Conservation (phyloP, 805 yeast genomes). For the Saccharomycopsis sp. region DNA sequence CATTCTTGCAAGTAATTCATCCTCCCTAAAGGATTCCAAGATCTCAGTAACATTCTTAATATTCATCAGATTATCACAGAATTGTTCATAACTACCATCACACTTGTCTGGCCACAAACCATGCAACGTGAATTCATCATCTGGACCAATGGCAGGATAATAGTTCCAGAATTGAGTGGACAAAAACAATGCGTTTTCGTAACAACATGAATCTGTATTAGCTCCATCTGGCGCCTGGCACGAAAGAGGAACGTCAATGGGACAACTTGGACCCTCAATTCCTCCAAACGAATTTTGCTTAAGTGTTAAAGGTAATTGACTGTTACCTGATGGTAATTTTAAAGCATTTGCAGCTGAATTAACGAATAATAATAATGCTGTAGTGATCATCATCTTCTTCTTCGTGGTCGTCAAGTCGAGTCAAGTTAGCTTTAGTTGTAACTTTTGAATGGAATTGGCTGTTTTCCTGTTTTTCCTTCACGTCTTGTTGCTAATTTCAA, state of each 20-base stretch:
- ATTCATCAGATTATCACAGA: slow-evolving; percentile 46
- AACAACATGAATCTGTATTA: slow-evolving; percentile 14
- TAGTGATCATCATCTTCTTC: too few species aligned
- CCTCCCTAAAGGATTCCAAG: slow-evolving; percentile 6
- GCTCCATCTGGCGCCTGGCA: not conserved
- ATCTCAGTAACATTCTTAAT: slow-evolving; percentile 18
- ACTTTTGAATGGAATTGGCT: too few species aligned
- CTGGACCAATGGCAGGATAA: slow-evolving; percentile 65
- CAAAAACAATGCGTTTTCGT: slow-evolving; percentile 32
- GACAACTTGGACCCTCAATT: not conserved
- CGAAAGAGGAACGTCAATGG: slow-evolving; percentile 1
- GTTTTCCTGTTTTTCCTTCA: too few species aligned
- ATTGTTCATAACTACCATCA: slow-evolving; percentile 74
- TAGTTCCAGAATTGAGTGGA: slow-evolving; percentile 95
- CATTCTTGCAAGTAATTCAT: slow-evolving; percentile 42
- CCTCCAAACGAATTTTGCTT: not conserved
- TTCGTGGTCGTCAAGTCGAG: too few species aligned
- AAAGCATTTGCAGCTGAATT: too few species aligned
- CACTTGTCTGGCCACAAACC: slow-evolving; percentile 91
- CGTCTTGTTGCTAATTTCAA: too few species aligned
- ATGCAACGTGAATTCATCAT: slow-evolving; percentile 68
- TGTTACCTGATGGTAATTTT: too few species aligned
- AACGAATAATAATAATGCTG: too few species aligned
- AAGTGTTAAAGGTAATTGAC: too few species aligned
- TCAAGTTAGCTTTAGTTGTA: too few species aligned